phyloP scores from a whole-genome alignment of 768 basidiomycete genomes.

The Boletus rufocinnamomeus region DNA sequence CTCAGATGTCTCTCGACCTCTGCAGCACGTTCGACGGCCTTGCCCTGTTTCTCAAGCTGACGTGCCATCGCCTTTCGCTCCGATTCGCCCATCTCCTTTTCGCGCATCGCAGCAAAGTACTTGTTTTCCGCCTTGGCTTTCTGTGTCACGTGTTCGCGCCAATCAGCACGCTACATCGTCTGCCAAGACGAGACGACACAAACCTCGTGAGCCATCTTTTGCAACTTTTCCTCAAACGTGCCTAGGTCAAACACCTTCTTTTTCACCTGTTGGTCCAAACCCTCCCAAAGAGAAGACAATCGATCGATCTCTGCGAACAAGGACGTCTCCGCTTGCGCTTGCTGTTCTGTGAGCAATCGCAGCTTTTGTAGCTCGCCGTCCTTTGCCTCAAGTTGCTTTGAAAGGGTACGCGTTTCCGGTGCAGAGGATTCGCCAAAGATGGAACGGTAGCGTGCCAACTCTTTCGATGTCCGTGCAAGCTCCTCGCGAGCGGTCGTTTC shows the following conservation, averaged over 20 bases:
- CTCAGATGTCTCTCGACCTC: slow-evolving; percentile 64
- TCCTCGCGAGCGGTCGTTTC: slow-evolving; percentile 54
- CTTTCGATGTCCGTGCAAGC: slow-evolving; percentile 44
- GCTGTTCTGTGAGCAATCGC: slow-evolving; percentile 63
- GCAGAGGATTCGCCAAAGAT: slow-evolving; percentile 60
- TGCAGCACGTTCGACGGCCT: slow-evolving; percentile 63
- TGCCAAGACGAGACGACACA: slow-evolving; percentile 22
- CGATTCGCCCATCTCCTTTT: slow-evolving; percentile 78
- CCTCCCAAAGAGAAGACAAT: slow-evolving; percentile 85
- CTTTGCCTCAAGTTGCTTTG: slow-evolving; percentile 58
- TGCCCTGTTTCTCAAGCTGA: slow-evolving; percentile 58
- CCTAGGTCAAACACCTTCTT: slow-evolving; percentile 85
- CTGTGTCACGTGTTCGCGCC: slow-evolving; percentile 40
- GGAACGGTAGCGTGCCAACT: slow-evolving; percentile 62
- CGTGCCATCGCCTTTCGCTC: slow-evolving; percentile 69
- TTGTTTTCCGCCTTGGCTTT: slow-evolving; percentile 97
- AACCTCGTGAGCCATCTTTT: slow-evolving; percentile 69
- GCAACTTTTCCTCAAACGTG: slow-evolving; percentile 69
- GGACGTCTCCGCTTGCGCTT: slow-evolving; percentile 66
- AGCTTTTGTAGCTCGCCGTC: slow-evolving; percentile 68
- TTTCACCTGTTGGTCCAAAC: slow-evolving; percentile 75
- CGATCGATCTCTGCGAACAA: slow-evolving; percentile 85
- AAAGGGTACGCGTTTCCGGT: slow-evolving; percentile 54
- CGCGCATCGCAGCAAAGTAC: slow-evolving; percentile 86
- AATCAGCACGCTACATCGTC: not conserved